Evolutionary conservation across 2,329 filamentous ascomycete genomes (phyloP).

Genomic region (Xylaria sp.): DNA sequence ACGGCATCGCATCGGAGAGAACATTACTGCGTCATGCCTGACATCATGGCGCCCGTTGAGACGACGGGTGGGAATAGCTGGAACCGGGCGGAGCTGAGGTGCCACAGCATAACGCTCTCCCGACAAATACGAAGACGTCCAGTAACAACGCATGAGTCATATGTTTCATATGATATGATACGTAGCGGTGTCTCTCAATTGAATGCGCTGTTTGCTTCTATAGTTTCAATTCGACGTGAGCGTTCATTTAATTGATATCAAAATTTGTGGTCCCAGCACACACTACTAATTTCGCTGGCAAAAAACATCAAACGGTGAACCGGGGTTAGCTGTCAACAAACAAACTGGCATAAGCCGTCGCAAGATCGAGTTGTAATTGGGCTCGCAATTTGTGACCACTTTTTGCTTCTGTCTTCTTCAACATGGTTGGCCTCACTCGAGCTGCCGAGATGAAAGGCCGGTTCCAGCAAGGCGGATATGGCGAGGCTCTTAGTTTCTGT

Average conservation of each 20-base stretch:
- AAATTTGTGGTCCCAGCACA: neutral
- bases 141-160: neutral
- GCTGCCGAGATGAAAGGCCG: neutral
- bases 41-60: conserved; percentile 3
- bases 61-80: neutral
- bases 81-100: conserved; percentile 1
- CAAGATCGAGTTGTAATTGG: neutral
- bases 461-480: neutral
- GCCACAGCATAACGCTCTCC: too few relatives aligned
- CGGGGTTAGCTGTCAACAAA: neutral
- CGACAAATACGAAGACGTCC: neutral
- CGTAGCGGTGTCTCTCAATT: neutral
- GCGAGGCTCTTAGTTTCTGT: conserved; percentile 5
- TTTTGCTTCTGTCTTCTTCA: conserved; percentile 12
- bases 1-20: neutral
- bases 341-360: neutral
- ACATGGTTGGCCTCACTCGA: conserved; percentile 4
- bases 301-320: neutral
- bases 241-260: neutral
- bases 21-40: neutral
- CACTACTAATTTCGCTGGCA: neutral
- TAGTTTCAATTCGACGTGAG: neutral
- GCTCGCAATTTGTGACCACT: conserved; percentile 8
- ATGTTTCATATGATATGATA: neutral
- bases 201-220: neutral